Conservation (phyloP, 163 green algal species). For the Scenedesmus sp. region DNA sequence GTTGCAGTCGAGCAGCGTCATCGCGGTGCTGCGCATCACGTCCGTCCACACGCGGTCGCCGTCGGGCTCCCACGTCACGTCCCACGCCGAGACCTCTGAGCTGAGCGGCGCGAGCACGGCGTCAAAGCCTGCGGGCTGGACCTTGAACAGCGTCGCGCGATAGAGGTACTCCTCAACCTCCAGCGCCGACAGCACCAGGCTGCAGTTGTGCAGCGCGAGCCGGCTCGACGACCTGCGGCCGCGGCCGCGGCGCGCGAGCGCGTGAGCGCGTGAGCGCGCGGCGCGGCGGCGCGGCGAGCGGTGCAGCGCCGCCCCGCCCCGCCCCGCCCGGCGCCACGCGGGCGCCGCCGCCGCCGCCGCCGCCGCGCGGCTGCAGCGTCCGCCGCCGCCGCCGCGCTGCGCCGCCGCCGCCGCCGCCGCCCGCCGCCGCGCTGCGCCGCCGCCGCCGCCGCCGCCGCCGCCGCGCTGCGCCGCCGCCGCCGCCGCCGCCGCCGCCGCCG, state of each 20-base stretch:
- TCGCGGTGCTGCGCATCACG: background rate
- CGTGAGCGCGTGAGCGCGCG: too few relatives aligned
- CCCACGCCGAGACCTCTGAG: background rate
- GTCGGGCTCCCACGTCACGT: background rate
- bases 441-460: background rate
- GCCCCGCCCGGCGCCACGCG: too few relatives aligned
- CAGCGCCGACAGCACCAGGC: conserved; percentile 3
- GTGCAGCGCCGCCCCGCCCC: too few relatives aligned
- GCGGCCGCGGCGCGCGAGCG: too few relatives aligned
- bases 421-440: too few relatives aligned
- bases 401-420: too few relatives aligned
- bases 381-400: too few relatives aligned
- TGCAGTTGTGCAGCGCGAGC: conserved; percentile 22
- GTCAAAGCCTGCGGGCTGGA: conserved; percentile 25
- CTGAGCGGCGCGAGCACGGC: conserved; percentile 4
- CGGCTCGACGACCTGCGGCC: background rate
- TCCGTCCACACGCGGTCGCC: background rate
- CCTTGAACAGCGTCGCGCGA: conserved; percentile 26
- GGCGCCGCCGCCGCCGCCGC: too few relatives aligned
- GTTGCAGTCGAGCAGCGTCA: conserved; percentile 7
- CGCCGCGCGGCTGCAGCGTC: too few relatives aligned
- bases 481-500: too few relatives aligned
- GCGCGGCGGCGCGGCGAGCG: too few relatives aligned
- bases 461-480: background rate
- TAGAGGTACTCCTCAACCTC: conserved; percentile 33